These are phyloP conservation scores for Suhomyces wounanorum DNA, from an alignment of 1,139 yeast species.

Conservation along the genomic window DNA sequence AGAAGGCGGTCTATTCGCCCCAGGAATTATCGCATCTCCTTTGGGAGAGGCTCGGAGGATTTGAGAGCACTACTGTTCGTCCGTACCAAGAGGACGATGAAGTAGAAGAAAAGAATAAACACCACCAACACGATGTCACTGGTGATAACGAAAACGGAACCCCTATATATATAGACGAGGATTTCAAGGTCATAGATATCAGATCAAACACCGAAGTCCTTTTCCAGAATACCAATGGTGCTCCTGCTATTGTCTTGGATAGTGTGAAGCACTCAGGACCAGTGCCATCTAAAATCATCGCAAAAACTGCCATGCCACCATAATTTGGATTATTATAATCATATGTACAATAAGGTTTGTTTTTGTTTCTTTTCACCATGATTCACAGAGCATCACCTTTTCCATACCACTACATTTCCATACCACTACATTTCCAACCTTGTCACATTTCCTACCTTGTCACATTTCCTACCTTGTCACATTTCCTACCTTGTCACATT, in stretches of 20 bases:
- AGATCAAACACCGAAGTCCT: conserved; percentile 36
- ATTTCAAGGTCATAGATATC: conserved; percentile 18
- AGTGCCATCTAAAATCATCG: conserved; percentile 13
- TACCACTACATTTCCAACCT: not conserved
- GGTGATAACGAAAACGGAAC: not conserved
- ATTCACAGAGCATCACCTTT: not conserved
- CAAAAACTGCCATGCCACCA: conserved; percentile 28
- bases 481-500: not conserved
- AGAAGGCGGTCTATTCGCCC: conserved; percentile 39
- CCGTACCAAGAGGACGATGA: conserved; percentile 26
- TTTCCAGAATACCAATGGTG: conserved; percentile 41
- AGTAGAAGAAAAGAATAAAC: conserved; percentile 12
- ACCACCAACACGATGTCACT: not conserved
- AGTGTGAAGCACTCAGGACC: conserved; percentile 16
- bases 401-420: not conserved
- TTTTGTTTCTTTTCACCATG: no score
- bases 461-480: not conserved
- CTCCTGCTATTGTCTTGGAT: conserved; percentile 44
- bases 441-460: no score
- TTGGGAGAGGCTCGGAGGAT: conserved; percentile 50
- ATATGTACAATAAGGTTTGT: no score
- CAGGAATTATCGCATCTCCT: conserved; percentile 44
- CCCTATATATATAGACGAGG: not conserved
- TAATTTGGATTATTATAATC: not conserved
- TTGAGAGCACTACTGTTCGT: conserved; percentile 38